A percentile compares a stretch with the other conserved stretches of the same genome.
phyloP scores from a whole-genome alignment of 1,284 basidiomycete species.

The Peniophora sp. region DNA sequence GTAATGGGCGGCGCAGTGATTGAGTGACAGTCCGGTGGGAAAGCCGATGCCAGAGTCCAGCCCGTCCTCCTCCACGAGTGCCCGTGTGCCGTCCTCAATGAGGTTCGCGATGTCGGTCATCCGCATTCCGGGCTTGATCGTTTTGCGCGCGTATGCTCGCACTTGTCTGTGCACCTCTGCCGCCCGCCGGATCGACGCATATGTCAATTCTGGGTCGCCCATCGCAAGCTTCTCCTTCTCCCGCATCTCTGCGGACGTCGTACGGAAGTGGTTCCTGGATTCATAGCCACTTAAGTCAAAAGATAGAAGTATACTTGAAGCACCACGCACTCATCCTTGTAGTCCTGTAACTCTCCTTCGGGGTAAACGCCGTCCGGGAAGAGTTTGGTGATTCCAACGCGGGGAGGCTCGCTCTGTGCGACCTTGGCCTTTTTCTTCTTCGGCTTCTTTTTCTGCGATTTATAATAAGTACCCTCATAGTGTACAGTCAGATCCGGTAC shows the following conservation, averaged over 20 bases:
- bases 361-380: conserved; percentile 86
- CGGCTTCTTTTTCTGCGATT: conserved; percentile 40
- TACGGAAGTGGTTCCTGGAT: conserved; percentile 78
- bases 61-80: conserved; percentile 88
- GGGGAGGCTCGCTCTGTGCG: conserved; percentile 90
- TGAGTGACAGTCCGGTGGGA: conserved; percentile 93
- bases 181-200: conserved; percentile 84
- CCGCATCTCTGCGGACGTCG: conserved; percentile 86
- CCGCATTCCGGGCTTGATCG: conserved; percentile 88
- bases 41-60: conserved; percentile 86
- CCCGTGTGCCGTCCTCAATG: conserved; percentile 88
- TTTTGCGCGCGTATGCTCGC: conserved; percentile 72
- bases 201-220: conserved; percentile 77
- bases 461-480: no score
- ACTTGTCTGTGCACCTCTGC: conserved; percentile 97
- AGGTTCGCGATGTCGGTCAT: conserved; percentile 93
- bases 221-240: conserved; percentile 73
- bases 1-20: conserved; percentile 96
- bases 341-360: conserved; percentile 87
- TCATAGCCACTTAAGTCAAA: no score
- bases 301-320: no score
- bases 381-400: conserved; percentile 83
- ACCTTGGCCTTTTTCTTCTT: conserved; percentile 88
- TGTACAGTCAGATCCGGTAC: no score
- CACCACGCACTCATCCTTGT: conserved; percentile 84